Conservation (phyloP, 164 flowering plant species). For the Magnolia kwangsiensis region DNA sequence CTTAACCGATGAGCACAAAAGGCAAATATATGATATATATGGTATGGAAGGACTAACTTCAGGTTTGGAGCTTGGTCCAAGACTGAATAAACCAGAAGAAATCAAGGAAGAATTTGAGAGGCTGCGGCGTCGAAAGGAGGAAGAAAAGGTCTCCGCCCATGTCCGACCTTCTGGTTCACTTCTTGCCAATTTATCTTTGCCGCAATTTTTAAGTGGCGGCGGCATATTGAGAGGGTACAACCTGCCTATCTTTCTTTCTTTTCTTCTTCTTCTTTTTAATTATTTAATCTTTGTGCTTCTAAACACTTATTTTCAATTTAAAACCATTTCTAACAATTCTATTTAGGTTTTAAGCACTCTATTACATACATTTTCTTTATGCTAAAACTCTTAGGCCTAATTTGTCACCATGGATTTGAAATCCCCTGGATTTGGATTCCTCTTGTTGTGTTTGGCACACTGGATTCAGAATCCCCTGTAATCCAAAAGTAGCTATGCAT, state of each 20-base stretch:
- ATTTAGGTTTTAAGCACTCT: not conserved
- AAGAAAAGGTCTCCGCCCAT: slow-evolving; percentile 56
- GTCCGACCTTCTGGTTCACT: slow-evolving; percentile 74
- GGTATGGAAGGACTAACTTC: slow-evolving; percentile 96
- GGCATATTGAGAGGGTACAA: slow-evolving; percentile 81
- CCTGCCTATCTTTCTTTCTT: not conserved
- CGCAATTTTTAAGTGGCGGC: slow-evolving; percentile 65
- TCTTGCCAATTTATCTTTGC: slow-evolving; percentile 68
- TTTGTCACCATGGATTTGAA: not conserved
- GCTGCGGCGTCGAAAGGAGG: slow-evolving; percentile 52
- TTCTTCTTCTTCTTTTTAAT: no score
- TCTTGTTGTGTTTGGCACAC: no score
- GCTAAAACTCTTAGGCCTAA: not conserved
- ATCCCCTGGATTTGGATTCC: no score
- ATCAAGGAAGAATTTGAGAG: slow-evolving; percentile 85
- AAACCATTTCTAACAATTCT: not conserved
- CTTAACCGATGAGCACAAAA: slow-evolving; percentile 67
- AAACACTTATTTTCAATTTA: not conserved
- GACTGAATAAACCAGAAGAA: slow-evolving; percentile 71
- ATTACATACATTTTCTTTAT: not conserved
- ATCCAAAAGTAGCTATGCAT: no score
- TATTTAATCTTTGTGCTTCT: not conserved
- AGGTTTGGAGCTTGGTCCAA: slow-evolving; percentile 89
- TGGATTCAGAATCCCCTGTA: no score
- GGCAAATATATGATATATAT: slow-evolving; percentile 90